Evolutionary conservation across 2,329 filamentous ascomycete genomes (phyloP).

Genomic region (Chaetomium strumarium): DNA sequence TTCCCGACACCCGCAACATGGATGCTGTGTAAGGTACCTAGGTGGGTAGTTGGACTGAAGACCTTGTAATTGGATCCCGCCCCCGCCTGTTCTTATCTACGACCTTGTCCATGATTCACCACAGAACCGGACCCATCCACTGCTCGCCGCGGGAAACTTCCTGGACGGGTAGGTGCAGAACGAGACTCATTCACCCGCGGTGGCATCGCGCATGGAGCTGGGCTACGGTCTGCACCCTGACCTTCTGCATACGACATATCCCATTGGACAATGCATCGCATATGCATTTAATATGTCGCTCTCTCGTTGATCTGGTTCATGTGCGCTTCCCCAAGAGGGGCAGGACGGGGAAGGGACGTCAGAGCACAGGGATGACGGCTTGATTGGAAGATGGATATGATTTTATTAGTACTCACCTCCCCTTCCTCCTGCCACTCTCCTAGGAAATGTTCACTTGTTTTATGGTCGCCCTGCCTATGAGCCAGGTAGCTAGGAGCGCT

Average conservation of each 20-base stretch:
- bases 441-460: too few relatives aligned
- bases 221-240: not conserved
- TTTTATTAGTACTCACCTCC: too few relatives aligned
- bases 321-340: too few relatives aligned
- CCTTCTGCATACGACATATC: not conserved
- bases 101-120: not conserved
- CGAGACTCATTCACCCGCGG: not conserved
- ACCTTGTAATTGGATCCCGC: not conserved
- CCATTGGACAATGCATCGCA: not conserved
- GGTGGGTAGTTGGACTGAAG: not conserved
- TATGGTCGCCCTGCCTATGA: too few relatives aligned
- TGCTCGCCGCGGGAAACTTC: conserved; percentile 6
- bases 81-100: conserved; percentile 3
- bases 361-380: too few relatives aligned
- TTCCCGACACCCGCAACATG: too few relatives aligned
- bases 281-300: not conserved
- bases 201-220: not conserved
- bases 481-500: too few relatives aligned
- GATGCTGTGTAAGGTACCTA: too few relatives aligned
- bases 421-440: too few relatives aligned
- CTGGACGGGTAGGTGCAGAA: conserved; percentile 19
- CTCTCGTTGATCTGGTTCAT: not conserved
- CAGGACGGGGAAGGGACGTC: too few relatives aligned
- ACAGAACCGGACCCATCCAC: not conserved
- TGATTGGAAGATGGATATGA: too few relatives aligned